Evolutionary conservation across 2,329 filamentous ascomycete species (phyloP), one percentile per base, ranked within the genome.

Genomic region (Nigrograna mackinnonii): DNA sequence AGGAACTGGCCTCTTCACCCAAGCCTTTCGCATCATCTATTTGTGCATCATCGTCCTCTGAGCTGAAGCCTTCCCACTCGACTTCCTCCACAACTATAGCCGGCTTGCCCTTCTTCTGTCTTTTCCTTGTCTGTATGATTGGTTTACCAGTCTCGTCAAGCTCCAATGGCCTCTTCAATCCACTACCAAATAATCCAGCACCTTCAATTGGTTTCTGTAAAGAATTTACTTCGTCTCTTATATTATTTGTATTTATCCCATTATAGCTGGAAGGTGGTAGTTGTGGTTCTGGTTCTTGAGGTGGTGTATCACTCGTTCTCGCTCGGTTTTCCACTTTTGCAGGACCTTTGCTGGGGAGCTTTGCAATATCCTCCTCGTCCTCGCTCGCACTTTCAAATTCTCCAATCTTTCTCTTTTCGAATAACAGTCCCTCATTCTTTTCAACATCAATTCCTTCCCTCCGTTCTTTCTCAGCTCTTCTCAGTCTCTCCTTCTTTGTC

Each of bases 111-210:
- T 65, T 84, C 2, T 68, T 85, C 21, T 68, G 79, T 54, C 86
- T 86, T 67, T 92, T 91, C 38, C 90, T 80, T 64, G 90, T 94
- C 60, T 87, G 86, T 38, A 97, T 83, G 3, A 96, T 75, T 0
- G 92, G 94, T 41, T 83, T 83, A 5, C 92, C 90, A 44, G 86
- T 83, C 1, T 89, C 84, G 49, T 89, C 90, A 7, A 90, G 54
- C 33, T 95, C 88, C 9, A 99, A 74, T 1, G 91, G 90, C 31
- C 91, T 80, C 67, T 97, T 97, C 45, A 99, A 69, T 5, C 94
- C 94, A 47, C 84, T 86, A 16, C 94, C 94, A 39, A 82, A 71
- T 5, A 53, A 37, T 3, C 54, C 58, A 16, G 38, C 40, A 17
- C 31, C 31, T 17, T 12, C 31, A 17, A 33, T 17, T 9, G 31